Percentiles rank a stretch among this genome's conserved stretches.
Conservation (phyloP, 1,284 basidiomycete species). For the Filobasidium uniguttulatum region DNA sequence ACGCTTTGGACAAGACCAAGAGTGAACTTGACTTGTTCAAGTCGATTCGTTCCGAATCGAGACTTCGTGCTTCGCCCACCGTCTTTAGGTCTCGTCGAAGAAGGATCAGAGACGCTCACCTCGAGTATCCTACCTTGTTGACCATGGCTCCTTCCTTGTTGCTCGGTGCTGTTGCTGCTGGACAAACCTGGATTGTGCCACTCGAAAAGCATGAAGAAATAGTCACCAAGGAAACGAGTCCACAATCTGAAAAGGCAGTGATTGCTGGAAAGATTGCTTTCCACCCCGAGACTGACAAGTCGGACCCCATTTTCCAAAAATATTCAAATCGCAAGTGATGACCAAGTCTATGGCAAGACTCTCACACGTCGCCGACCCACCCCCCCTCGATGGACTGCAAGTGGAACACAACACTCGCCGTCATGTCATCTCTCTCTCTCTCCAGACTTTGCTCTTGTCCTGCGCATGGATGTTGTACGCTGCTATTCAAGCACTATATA, state of each 20-base stretch:
- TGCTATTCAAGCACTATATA: too few species aligned
- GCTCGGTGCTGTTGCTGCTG: slow-evolving; percentile 69
- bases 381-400: too few species aligned
- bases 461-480: too few species aligned
- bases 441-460: too few species aligned
- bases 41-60: slow-evolving; percentile 62
- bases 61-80: slow-evolving; percentile 48
- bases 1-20: slow-evolving; percentile 51
- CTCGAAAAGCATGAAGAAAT: slow-evolving; percentile 3
- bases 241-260: slow-evolving; percentile 30
- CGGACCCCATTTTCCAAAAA: slow-evolving; percentile 32
- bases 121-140: slow-evolving; percentile 47
- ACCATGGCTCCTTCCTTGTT: slow-evolving; percentile 81
- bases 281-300: slow-evolving; percentile 60
- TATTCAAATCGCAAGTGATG: slow-evolving; percentile 12
- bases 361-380: too few species aligned
- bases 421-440: too few species aligned
- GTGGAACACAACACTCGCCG: too few species aligned
- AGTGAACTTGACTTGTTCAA: slow-evolving; percentile 73
- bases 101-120: slow-evolving; percentile 40
- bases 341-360: too few species aligned
- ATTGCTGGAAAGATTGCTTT: slow-evolving; percentile 60
- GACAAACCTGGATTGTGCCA: slow-evolving; percentile 35
- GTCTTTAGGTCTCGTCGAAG: slow-evolving; percentile 27
- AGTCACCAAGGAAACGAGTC: background rate